Evolutionary conservation across 2,329 filamentous ascomycete genomes (phyloP).

Genomic region (Fusarium nodosum): DNA sequence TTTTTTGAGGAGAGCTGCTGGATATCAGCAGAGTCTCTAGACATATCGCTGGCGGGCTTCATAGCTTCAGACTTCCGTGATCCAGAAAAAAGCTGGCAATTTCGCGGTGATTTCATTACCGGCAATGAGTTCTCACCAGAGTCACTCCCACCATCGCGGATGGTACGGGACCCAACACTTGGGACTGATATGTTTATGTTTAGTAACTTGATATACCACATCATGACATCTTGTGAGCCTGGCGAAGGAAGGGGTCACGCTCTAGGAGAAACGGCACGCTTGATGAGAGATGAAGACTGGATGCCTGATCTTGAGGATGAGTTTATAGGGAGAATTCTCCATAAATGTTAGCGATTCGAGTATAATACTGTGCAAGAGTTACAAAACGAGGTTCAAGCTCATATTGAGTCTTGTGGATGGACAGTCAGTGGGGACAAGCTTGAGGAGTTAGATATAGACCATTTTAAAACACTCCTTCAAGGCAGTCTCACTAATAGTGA

Average conservation of each 20-base stretch:
- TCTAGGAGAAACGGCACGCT: not conserved
- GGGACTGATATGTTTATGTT: slow-evolving; percentile 7
- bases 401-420: not conserved
- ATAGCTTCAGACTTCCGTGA: rapidly evolving
- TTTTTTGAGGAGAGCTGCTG: not conserved
- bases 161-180: not conserved
- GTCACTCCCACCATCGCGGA: not conserved
- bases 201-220: not conserved
- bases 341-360: not conserved
- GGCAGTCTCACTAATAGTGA: not conserved
- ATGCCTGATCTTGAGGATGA: slow-evolving; percentile 6
- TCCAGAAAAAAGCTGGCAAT: not conserved
- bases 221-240: not conserved
- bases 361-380: not conserved
- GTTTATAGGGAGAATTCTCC: not conserved
- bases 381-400: not conserved
- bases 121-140: not conserved
- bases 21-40: not conserved
- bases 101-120: not conserved
- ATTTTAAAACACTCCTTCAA: not conserved
- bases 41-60: not conserved
- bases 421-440: rapidly evolving
- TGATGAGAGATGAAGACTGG: not conserved
- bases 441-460: not conserved
- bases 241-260: not conserved